A percentile compares a stretch with the other conserved stretches of the same genome.
Evolutionary conservation across 2,329 filamentous ascomycete species (phyloP).

Genomic region (Seiridium unicorne): DNA sequence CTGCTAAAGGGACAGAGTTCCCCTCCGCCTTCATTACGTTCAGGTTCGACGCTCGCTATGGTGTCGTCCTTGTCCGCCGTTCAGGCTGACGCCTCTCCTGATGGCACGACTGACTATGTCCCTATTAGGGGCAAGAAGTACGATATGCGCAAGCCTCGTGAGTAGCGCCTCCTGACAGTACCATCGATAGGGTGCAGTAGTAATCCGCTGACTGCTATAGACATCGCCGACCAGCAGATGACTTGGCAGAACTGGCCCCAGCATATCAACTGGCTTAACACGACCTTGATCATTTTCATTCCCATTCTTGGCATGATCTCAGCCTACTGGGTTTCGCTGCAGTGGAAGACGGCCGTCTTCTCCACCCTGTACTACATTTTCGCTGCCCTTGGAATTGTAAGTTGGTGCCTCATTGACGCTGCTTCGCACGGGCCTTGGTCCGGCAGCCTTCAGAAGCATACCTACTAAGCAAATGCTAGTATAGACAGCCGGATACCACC

Average conservation of each 20-base stretch:
- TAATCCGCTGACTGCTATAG: no score
- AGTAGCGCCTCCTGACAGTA: no score
- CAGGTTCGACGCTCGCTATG: no score
- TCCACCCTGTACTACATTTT: slow-evolving; percentile 76
- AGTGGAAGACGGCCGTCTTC: slow-evolving; percentile 1
- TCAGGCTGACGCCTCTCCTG: no score
- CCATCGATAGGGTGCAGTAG: no score
- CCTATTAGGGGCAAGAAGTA: no score
- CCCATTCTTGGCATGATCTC: neutral
- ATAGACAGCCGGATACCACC: slow-evolving; percentile 52
- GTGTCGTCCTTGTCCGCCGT: no score
- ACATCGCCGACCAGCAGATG: neutral
- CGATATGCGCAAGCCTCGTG: no score
- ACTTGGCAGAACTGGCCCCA: neutral
- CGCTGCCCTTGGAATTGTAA: slow-evolving; percentile 77
- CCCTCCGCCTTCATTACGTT: no score
- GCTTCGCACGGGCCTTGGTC: neutral
- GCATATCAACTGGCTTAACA: slow-evolving; percentile 6
- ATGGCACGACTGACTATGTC: no score
- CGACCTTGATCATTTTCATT: neutral
- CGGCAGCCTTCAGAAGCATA: neutral
- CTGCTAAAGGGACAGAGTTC: no score
- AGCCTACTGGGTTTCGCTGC: neutral
- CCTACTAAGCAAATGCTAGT: slow-evolving; percentile 3
- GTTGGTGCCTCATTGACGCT: slow-evolving; percentile 53